A percentile compares a stretch with the other conserved stretches of the same genome.
Evolutionary conservation across 345 rosid genomes (phyloP).

Genomic region (Populus euphratica): DNA sequence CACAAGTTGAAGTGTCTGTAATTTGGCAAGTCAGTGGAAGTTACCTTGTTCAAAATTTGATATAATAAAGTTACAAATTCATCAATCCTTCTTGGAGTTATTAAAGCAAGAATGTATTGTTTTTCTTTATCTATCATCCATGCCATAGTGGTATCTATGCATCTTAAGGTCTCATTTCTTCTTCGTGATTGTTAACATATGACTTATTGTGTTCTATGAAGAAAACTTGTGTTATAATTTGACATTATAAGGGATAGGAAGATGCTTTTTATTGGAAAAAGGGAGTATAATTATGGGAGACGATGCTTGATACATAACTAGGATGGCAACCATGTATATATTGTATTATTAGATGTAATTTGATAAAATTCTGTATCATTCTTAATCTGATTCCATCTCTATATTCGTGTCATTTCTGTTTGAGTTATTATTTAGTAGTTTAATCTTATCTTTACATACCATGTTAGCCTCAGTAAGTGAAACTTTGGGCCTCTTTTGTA

Average conservation of each 20-base stretch:
- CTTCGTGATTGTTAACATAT: neutral
- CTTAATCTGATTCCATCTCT: neutral
- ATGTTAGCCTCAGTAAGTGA: neutral
- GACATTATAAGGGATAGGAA: too few species aligned
- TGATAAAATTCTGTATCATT: neutral
- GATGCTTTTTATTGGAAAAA: too few species aligned
- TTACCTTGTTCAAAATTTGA: neutral
- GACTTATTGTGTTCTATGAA: neutral
- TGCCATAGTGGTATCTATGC: too few species aligned
- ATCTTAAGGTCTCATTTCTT: neutral
- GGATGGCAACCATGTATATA: neutral
- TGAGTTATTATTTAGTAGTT: neutral
- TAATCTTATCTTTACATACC: neutral
- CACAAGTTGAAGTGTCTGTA: neutral
- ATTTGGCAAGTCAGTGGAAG: neutral
- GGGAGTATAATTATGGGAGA: too few species aligned
- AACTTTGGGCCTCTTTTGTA: neutral
- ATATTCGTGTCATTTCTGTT: neutral
- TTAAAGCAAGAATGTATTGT: neutral
- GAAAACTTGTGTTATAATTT: neutral
- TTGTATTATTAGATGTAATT: neutral
- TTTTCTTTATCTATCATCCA: neutral
- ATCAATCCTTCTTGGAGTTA: neutral
- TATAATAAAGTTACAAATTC: neutral
- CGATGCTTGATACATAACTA: too few species aligned